Evolutionary conservation across 1,284 basidiomycete species (phyloP), one percentile per base, ranked within the genome.

Genomic region (Neolentinus lepideus): DNA sequence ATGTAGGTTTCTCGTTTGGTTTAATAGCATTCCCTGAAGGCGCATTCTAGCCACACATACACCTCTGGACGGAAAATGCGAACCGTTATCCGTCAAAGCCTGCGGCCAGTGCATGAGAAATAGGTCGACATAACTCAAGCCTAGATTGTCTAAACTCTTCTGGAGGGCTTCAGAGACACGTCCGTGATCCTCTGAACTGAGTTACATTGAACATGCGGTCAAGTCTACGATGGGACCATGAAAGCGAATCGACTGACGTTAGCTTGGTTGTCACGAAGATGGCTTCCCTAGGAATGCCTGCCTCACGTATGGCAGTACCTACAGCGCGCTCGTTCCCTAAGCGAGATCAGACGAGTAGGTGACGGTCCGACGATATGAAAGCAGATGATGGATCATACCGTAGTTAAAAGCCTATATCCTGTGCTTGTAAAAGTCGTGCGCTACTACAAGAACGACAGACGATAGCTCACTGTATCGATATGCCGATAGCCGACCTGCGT

Each of bases 41-140:
- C 24, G 6, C 12, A 21, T 4, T 43, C 38, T 8, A 16, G 14
- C 16, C 51, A 6, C 4, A 19, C 19, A 33, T 21, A 26, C 3
- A 33, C n/a, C 26, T 6, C 14, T 22, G 35, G 22, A 19, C 10
- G 3, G 11, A 11, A n/a, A 29, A 9, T 25, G 22, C 47, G 4
- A 25, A 50, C 47, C 47, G 24, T 50, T 29, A 4, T 50, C 47
- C 47, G 4, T 50, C 47, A 50, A 26, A 4, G 31, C 21, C 33
- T 52, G 31, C 27, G 33, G 31, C 31, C 52, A 54, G 24, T 54
- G 52, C 21, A 54, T 45, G 35, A 54, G 38, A 21, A 24, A 54
- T 3, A 54, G 52, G 62, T 81, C 78, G 53, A 80, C 69, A 67
- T 80, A 79, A 31, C 69, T 74, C 27, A 75, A 51, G 25, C 71